These are phyloP conservation scores for Endocalyx cinctus DNA, from an alignment of 2,329 filamentous ascomycete genomes.

Conservation along the genomic window DNA sequence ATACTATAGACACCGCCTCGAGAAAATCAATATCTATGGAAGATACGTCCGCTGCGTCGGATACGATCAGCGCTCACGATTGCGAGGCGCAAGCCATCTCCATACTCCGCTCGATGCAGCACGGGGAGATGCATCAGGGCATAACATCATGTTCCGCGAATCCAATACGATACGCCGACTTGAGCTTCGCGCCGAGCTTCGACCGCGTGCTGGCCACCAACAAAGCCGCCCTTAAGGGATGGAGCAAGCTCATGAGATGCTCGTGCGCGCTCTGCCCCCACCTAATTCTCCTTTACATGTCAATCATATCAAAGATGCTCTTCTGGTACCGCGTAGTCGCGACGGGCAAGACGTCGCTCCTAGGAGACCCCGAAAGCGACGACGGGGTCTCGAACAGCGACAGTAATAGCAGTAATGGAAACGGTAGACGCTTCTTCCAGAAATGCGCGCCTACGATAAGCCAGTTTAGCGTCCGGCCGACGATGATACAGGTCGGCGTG, in stretches of 20 bases:
- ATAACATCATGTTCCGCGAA: slow-evolving; percentile 6
- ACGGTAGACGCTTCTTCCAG: background rate
- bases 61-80: too few relatives aligned
- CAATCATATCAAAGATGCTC: slow-evolving; percentile 10
- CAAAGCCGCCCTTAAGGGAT: slow-evolving; percentile 6
- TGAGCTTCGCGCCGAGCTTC: slow-evolving; percentile 6
- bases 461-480: slow-evolving; percentile 5
- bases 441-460: slow-evolving; percentile 1
- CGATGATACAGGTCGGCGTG: slow-evolving; percentile 6
- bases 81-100: slow-evolving; percentile 9
- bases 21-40: too few relatives aligned
- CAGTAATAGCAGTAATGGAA: background rate
- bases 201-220: slow-evolving; percentile 9
- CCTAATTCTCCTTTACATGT: slow-evolving; percentile 7
- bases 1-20: too few relatives aligned
- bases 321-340: slow-evolving; percentile 11
- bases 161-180: slow-evolving; percentile 4
- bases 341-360: background rate
- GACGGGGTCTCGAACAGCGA: too few relatives aligned
- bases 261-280: slow-evolving; percentile 9
- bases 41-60: too few relatives aligned
- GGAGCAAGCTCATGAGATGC: slow-evolving; percentile 6
- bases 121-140: slow-evolving; percentile 1
- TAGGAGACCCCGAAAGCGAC: too few relatives aligned
- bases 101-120: slow-evolving; percentile 6